These are phyloP conservation scores for Populus hybrid DNA, from an alignment of 441 rosid species.

Conservation along the genomic window DNA sequence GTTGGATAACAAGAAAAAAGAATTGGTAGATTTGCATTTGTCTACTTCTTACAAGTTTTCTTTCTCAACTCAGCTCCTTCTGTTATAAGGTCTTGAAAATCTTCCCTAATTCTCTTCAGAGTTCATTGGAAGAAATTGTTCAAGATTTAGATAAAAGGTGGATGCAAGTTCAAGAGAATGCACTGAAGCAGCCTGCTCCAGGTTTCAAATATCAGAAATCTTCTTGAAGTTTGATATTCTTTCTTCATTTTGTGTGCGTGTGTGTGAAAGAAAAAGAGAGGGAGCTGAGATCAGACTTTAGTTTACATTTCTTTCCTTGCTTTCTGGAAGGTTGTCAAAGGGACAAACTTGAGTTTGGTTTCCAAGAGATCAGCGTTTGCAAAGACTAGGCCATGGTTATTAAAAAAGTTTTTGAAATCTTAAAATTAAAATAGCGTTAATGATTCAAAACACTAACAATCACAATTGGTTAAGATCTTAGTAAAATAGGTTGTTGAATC, in stretches of 20 bases:
- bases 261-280: conserved; percentile 12
- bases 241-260: neutral
- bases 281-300: conserved; percentile 3
- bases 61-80: neutral
- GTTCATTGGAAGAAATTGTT: conserved; percentile 56
- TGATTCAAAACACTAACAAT: neutral
- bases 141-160: conserved; percentile 60
- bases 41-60: conserved; percentile 17
- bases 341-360: neutral
- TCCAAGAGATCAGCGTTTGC: neutral
- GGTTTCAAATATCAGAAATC: conserved; percentile 56
- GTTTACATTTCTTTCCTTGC: neutral
- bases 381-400: too few species aligned
- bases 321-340: neutral
- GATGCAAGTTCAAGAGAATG: conserved; percentile 54
- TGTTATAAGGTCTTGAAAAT: conserved; percentile 3
- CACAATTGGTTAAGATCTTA: neutral
- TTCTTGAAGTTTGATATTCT: neutral
- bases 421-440: neutral
- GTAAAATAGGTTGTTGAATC: neutral
- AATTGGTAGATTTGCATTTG: conserved; percentile 34
- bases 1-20: conserved; percentile 69
- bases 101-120: conserved; percentile 46
- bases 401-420: too few species aligned
- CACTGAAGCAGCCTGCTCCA: conserved; percentile 66